Conservation (phyloP, 2,329 filamentous ascomycete genomes). For the Penicillium sp. region DNA sequence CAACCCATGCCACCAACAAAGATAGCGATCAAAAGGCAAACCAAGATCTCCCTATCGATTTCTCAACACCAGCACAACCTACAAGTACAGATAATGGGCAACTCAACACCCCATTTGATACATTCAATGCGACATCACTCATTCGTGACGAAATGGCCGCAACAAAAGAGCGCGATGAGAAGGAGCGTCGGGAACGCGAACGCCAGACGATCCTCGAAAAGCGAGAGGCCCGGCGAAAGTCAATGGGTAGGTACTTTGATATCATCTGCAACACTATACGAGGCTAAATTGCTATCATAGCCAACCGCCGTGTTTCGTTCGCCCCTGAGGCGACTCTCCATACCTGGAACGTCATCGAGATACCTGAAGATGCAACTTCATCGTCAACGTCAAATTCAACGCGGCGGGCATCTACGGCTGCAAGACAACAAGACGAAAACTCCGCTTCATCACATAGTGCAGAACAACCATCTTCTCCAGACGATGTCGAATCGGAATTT, state of each 20-base stretch:
- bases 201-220: slow-evolving; percentile 60
- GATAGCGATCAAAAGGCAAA: slow-evolving; percentile 14
- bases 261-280: background rate
- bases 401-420: slow-evolving; percentile 61
- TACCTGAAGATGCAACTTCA: slow-evolving; percentile 78
- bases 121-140: slow-evolving; percentile 36
- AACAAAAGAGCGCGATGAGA: slow-evolving; percentile 63
- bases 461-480: slow-evolving; percentile 58
- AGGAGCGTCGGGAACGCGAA: slow-evolving; percentile 54
- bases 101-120: slow-evolving; percentile 45
- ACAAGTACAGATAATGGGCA: slow-evolving; percentile 34
- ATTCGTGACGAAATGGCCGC: slow-evolving; percentile 53
- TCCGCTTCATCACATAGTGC: slow-evolving; percentile 37
- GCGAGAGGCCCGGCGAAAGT: slow-evolving; percentile 84
- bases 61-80: slow-evolving; percentile 36
- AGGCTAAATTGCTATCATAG: slow-evolving; percentile 31
- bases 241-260: slow-evolving; percentile 52
- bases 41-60: slow-evolving; percentile 39
- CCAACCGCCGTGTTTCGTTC: slow-evolving; percentile 91
- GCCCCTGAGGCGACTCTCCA: slow-evolving; percentile 95
- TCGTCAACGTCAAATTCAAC: slow-evolving; percentile 69
- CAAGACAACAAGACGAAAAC: slow-evolving; percentile 27
- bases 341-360: slow-evolving; percentile 92
- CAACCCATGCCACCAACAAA: slow-evolving; percentile 10
- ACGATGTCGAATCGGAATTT: slow-evolving; percentile 53